Evolutionary conservation across 1,284 basidiomycete genomes (phyloP).

Genomic region (Pascua sp.): DNA sequence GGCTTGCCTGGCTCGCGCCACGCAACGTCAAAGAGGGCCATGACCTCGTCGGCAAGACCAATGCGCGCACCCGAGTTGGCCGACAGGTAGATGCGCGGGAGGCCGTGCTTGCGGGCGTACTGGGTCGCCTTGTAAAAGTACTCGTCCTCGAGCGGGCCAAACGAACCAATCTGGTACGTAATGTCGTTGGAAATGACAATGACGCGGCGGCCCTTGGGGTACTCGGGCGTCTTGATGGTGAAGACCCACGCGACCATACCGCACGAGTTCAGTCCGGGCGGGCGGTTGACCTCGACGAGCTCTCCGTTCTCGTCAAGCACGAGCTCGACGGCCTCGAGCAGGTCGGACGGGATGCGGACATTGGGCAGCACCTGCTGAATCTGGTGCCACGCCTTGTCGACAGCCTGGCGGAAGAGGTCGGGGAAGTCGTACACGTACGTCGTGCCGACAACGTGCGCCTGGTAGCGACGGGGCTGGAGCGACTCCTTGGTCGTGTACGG

Average conservation of each 20-base stretch:
- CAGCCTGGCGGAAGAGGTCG: slow-evolving; percentile 93
- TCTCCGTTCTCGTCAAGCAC: slow-evolving; percentile 91
- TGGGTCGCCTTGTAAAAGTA: slow-evolving; percentile 95
- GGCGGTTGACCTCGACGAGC: slow-evolving; percentile 81
- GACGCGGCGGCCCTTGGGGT: slow-evolving; percentile 77
- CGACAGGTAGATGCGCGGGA: slow-evolving; percentile 94
- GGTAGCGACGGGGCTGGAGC: slow-evolving; percentile 97
- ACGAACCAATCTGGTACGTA: slow-evolving; percentile 97
- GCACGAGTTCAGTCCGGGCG: slow-evolving; percentile 88
- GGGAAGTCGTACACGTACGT: slow-evolving; percentile 99
- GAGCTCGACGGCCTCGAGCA: slow-evolving; percentile 81
- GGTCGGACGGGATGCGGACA: slow-evolving; percentile 68
- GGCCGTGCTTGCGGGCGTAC: slow-evolving; percentile 80
- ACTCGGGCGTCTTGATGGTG: slow-evolving; percentile 90
- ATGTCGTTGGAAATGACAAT: slow-evolving; percentile 98
- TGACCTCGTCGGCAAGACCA: slow-evolving; percentile 88
- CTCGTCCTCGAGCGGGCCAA: slow-evolving; percentile 91
- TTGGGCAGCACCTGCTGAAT: slow-evolving; percentile 64
- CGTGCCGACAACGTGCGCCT: slow-evolving; percentile 97
- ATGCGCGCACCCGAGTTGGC: slow-evolving; percentile 98
- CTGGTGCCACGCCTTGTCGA: slow-evolving; percentile 87
- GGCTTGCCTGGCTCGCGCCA: slow-evolving; percentile 79
- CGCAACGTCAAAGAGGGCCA: slow-evolving; percentile 84
- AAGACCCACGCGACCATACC: slow-evolving; percentile 99
- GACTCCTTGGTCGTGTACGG: slow-evolving; percentile 97